A percentile compares a stretch with the other conserved stretches of the same genome.
Evolutionary conservation across 2,329 filamentous ascomycete genomes (phyloP).

Genomic region (Botrytis fragariae): DNA sequence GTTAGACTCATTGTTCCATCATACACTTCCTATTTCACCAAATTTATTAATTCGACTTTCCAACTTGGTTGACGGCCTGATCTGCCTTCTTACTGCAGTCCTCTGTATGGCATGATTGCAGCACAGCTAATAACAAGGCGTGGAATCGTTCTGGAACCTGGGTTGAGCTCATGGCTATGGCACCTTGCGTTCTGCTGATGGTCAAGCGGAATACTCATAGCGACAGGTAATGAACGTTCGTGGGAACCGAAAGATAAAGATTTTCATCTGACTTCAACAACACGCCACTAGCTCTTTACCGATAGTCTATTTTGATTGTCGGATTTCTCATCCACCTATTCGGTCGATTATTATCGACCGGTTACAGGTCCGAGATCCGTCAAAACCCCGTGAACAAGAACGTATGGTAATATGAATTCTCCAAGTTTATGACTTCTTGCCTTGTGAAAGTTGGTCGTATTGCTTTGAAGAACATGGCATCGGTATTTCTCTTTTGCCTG

Average conservation of each 20-base stretch:
- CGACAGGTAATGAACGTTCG: constrained; percentile 50
- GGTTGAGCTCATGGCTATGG: constrained; percentile 39
- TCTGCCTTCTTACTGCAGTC: constrained; percentile 49
- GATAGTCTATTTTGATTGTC: background rate
- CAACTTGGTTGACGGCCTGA: constrained; percentile 47
- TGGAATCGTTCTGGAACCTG: constrained; percentile 33
- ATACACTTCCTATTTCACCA: background rate
- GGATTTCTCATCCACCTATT: constrained; percentile 52
- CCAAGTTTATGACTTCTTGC: constrained; percentile 55
- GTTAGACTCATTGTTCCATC: background rate
- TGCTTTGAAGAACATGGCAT: constrained; percentile 53
- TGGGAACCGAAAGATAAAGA: constrained; percentile 53
- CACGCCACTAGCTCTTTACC: background rate
- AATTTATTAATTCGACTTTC: constrained; percentile 43
- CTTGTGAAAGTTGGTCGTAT: constrained; percentile 37
- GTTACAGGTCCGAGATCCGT: constrained; percentile 59
- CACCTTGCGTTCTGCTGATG: constrained; percentile 41
- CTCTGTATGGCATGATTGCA: constrained; percentile 41
- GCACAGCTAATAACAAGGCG: constrained; percentile 37
- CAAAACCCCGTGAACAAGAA: constrained; percentile 48
- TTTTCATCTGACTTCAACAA: constrained; percentile 57
- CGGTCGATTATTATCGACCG: constrained; percentile 61
- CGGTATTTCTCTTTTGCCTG: constrained; percentile 52
- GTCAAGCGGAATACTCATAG: constrained; percentile 54
- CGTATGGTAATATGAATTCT: constrained; percentile 59